These are phyloP conservation scores for Candida ipomoeae DNA, from an alignment of 805 yeast species.

Conservation along the genomic window DNA sequence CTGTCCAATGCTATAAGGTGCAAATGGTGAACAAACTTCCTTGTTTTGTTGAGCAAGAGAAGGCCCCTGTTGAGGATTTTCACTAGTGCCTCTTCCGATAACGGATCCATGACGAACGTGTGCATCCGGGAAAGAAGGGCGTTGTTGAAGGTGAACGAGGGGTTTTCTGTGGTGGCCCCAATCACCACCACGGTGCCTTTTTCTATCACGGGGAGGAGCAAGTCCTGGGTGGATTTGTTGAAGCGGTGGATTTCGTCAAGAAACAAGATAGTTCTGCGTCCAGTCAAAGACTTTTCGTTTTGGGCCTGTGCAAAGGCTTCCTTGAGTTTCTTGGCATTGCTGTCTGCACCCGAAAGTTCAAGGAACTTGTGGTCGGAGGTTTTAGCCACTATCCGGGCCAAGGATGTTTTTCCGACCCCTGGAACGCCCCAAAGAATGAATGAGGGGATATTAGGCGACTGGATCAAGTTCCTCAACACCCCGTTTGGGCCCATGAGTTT, in stretches of 20 bases:
- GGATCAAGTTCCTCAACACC: conserved; percentile 30
- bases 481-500: conserved; percentile 38
- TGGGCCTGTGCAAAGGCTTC: conserved; percentile 36
- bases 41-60: conserved; percentile 49
- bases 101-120: conserved; percentile 41
- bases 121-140: conserved; percentile 43
- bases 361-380: conserved; percentile 30
- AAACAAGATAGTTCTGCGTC: conserved; percentile 31
- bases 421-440: conserved; percentile 44
- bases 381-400: conserved; percentile 38
- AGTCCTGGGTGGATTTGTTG: conserved; percentile 41
- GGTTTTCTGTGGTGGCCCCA: conserved; percentile 64
- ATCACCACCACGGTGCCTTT: conserved; percentile 37
- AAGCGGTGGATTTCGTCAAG: conserved; percentile 44
- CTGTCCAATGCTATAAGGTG: conserved; percentile 50
- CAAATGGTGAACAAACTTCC: conserved; percentile 49
- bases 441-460: conserved; percentile 35
- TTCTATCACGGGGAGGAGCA: conserved; percentile 40
- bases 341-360: conserved; percentile 39
- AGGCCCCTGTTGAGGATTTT: conserved; percentile 42
- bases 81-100: conserved; percentile 29
- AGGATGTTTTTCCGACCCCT: conserved; percentile 42
- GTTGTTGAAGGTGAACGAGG: conserved; percentile 40
- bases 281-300: conserved; percentile 32
- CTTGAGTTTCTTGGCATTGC: conserved; percentile 32